Conservation (phyloP, 371 early-diverging fungal species). For the Circinella minor region DNA sequence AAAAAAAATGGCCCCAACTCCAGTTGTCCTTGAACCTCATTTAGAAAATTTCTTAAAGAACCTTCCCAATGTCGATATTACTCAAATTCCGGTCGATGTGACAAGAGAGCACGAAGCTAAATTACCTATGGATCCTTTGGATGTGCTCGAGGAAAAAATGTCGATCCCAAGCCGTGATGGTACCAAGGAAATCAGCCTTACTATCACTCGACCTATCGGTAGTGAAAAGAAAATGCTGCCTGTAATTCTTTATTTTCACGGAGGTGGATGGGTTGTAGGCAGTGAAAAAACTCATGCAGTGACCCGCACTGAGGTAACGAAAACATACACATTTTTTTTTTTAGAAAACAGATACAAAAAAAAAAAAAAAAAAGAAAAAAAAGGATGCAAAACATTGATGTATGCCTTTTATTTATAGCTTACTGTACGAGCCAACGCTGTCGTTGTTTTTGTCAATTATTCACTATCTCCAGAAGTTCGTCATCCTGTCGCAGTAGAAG, state of each 20-base stretch:
- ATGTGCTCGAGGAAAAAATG: slow-evolving; percentile 17
- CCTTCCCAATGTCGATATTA: slow-evolving; percentile 7
- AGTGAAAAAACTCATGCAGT: slow-evolving; percentile 2
- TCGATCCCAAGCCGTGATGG: slow-evolving; percentile 6
- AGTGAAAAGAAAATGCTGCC: slow-evolving; percentile 20
- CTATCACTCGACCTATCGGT: slow-evolving; percentile 22
- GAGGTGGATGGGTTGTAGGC: slow-evolving; percentile 20
- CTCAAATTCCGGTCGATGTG: slow-evolving; percentile 3
- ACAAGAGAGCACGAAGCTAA: background rate
- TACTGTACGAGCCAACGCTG: slow-evolving; percentile 15
- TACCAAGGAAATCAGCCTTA: slow-evolving; percentile 2
- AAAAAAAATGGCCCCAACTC: background rate
- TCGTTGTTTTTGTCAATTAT: slow-evolving; percentile 32
- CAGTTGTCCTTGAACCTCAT: slow-evolving; percentile 10
- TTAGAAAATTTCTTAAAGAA: slow-evolving; percentile 7
- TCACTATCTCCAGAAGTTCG: slow-evolving; percentile 32
- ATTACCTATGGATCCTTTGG: background rate
- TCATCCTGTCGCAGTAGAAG: slow-evolving; percentile 36
- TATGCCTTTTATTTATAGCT: slow-evolving; percentile 4
- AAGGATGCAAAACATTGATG: no score
- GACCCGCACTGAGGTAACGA: slow-evolving; percentile 12
- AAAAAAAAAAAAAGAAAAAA: no score
- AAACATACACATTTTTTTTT: background rate
- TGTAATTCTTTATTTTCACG: slow-evolving; percentile 23
- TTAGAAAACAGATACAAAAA: background rate